These are phyloP conservation scores for Calonectria ilicicola DNA, from an alignment of 2,329 filamentous ascomycete species.

Conservation along the genomic window DNA sequence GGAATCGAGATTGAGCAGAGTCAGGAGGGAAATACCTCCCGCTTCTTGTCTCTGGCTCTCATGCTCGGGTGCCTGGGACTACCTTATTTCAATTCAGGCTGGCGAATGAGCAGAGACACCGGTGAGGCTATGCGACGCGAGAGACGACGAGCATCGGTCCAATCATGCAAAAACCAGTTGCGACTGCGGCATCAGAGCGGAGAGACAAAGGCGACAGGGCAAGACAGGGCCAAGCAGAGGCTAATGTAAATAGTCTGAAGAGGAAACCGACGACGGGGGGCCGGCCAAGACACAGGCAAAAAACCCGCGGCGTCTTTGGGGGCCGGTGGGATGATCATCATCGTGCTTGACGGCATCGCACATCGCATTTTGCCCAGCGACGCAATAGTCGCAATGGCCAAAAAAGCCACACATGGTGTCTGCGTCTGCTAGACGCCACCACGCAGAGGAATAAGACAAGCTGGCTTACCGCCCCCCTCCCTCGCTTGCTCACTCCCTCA, in stretches of 20 bases:
- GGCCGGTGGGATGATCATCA: background rate
- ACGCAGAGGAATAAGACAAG: slow-evolving; percentile 6
- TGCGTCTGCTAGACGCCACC: background rate
- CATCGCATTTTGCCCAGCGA: background rate
- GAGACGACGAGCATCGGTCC: background rate
- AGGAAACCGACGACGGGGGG: background rate
- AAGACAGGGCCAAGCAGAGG: background rate
- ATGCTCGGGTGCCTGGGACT: background rate
- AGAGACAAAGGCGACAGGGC: slow-evolving; percentile 3
- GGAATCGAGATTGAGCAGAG: background rate
- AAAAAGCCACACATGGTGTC: background rate
- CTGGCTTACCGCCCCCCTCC: background rate
- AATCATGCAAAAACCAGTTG: background rate
- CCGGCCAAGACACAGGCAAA: background rate
- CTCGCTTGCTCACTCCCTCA: background rate
- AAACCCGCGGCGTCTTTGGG: background rate
- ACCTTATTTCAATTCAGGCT: slow-evolving; percentile 2
- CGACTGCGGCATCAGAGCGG: background rate
- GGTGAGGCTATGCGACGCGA: slow-evolving; percentile 11
- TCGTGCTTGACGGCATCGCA: background rate
- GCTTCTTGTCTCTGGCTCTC: background rate
- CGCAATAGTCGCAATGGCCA: background rate
- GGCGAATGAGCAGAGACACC: slow-evolving; percentile 8
- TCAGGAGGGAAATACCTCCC: slow-evolving; percentile 2
- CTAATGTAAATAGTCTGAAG: slow-evolving; percentile 8